Percentiles rank a stretch among this genome's conserved stretches.
Conservation (phyloP, 2,329 filamentous ascomycete genomes). For the Arthrocladium fulminans region DNA sequence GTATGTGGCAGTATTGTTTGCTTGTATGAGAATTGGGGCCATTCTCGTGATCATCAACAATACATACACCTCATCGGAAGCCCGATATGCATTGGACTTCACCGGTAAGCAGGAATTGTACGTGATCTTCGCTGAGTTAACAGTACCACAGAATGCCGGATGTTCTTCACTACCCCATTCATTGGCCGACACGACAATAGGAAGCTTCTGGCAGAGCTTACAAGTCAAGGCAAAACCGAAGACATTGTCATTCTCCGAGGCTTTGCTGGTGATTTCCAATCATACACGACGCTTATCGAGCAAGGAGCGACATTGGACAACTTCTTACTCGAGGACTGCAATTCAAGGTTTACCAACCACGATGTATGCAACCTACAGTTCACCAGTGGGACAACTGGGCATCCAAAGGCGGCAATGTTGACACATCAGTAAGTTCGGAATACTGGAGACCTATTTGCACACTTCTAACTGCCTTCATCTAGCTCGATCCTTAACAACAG, state of each 20-base stretch:
- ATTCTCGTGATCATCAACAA: conserved; percentile 73
- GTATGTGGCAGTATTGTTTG: conserved; percentile 61
- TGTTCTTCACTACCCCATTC: conserved; percentile 62
- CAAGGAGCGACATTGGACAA: conserved; percentile 43
- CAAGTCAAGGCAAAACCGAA: conserved; percentile 33
- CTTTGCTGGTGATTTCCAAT: conserved; percentile 46
- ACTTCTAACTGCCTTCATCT: too few relatives aligned
- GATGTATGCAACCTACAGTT: conserved; percentile 68
- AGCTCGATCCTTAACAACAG: conserved; percentile 56
- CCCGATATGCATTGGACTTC: conserved; percentile 61
- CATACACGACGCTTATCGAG: conserved; percentile 51
- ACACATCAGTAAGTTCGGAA: too few relatives aligned
- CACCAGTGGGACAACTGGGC: conserved; percentile 64
- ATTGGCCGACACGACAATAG: conserved; percentile 60
- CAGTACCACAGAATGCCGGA: conserved; percentile 64
- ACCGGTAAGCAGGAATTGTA: too few relatives aligned
- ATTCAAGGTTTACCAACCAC: conserved; percentile 50
- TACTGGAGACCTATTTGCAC: too few relatives aligned
- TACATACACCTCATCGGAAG: conserved; percentile 67
- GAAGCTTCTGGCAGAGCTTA: conserved; percentile 48
- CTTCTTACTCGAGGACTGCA: conserved; percentile 44
- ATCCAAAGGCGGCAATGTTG: conserved; percentile 66
- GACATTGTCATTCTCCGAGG: conserved; percentile 55
- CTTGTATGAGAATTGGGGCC: conserved; percentile 55
- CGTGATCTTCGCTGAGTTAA: too few relatives aligned